Evolutionary conservation across 2,329 filamentous ascomycete genomes (phyloP).

Genomic region (Microsporum canis): DNA sequence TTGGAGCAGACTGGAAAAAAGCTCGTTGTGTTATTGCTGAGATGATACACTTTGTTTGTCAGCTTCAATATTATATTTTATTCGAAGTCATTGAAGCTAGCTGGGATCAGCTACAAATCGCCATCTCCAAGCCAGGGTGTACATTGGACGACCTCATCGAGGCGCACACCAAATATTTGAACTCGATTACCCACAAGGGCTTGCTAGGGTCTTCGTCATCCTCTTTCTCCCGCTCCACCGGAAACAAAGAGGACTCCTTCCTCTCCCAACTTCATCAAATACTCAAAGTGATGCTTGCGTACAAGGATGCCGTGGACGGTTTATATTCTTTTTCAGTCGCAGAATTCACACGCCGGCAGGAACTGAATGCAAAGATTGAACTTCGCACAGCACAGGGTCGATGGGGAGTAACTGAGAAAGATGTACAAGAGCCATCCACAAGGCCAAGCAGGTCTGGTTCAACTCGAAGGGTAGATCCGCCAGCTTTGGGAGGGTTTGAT

Average conservation of each 20-base stretch:
- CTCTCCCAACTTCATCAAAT: constrained; percentile 86
- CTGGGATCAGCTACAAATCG: constrained; percentile 79
- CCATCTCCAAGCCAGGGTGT: constrained; percentile 70
- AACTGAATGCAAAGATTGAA: constrained; percentile 62
- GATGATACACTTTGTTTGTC: constrained; percentile 97
- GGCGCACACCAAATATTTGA: constrained; percentile 82
- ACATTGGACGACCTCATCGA: constrained; percentile 92
- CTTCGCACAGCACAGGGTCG: constrained; percentile 52
- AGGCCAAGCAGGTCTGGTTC: constrained; percentile 19
- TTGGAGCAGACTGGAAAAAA: constrained; percentile 75
- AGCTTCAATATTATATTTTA: constrained; percentile 95
- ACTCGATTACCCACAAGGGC: constrained; percentile 90
- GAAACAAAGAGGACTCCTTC: constrained; percentile 62
- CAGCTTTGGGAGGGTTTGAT: background rate
- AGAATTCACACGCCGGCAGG: constrained; percentile 86
- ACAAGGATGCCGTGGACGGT: constrained; percentile 85
- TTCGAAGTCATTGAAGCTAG: constrained; percentile 97
- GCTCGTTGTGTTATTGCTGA: constrained; percentile 83
- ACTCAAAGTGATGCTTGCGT: constrained; percentile 83
- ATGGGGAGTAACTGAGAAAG: constrained; percentile 52
- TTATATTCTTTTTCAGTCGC: constrained; percentile 91
- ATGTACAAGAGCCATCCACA: constrained; percentile 26
- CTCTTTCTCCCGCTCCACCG: constrained; percentile 34
- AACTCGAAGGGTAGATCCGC: constrained; percentile 11
- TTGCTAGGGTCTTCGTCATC: constrained; percentile 59